A percentile compares a stretch with the other conserved stretches of the same genome.
Evolutionary conservation across 2,329 filamentous ascomycete genomes (phyloP).

Genomic region (Coleophoma eucalyptorum): DNA sequence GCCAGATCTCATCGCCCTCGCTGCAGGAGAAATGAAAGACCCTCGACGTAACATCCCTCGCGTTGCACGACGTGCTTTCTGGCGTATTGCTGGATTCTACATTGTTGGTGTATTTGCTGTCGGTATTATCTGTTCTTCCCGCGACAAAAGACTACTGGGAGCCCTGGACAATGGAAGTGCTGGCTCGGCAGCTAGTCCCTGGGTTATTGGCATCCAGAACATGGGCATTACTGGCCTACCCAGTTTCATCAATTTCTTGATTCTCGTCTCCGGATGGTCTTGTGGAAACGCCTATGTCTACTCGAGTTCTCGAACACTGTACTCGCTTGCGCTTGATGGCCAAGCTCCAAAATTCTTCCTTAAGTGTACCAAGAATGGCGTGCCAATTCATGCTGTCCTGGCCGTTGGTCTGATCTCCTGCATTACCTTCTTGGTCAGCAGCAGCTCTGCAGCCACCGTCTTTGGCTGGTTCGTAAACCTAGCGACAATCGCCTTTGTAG

Average conservation of each 20-base stretch:
- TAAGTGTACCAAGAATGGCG: conserved; percentile 41
- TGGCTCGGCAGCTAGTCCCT: conserved; percentile 45
- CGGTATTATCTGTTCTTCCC: conserved; percentile 41
- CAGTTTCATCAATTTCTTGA: conserved; percentile 47
- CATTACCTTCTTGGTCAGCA: conserved; percentile 41
- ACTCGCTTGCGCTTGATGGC: conserved; percentile 44
- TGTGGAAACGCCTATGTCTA: conserved; percentile 51
- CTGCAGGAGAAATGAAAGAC: conserved; percentile 48
- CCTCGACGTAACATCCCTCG: conserved; percentile 47
- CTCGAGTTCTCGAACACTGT: conserved; percentile 43
- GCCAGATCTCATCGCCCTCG: conserved; percentile 46
- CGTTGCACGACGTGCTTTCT: conserved; percentile 42
- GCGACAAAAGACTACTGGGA: conserved; percentile 28
- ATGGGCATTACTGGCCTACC: conserved; percentile 42
- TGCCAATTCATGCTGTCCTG: conserved; percentile 41
- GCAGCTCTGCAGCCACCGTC: conserved; percentile 36
- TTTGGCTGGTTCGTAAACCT: conserved; percentile 52
- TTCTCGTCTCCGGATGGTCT: conserved; percentile 46
- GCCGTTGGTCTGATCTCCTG: conserved; percentile 34
- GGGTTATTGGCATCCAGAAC: conserved; percentile 41
- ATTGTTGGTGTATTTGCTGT: conserved; percentile 32
- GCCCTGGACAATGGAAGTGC: conserved; percentile 29
- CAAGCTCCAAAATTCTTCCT: conserved; percentile 45
- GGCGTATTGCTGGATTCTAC: conserved; percentile 52
- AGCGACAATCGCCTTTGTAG: conserved; percentile 40